phyloP scores from a whole-genome alignment of 495 filamentous ascomycete species.

The Daldinia childiae region DNA sequence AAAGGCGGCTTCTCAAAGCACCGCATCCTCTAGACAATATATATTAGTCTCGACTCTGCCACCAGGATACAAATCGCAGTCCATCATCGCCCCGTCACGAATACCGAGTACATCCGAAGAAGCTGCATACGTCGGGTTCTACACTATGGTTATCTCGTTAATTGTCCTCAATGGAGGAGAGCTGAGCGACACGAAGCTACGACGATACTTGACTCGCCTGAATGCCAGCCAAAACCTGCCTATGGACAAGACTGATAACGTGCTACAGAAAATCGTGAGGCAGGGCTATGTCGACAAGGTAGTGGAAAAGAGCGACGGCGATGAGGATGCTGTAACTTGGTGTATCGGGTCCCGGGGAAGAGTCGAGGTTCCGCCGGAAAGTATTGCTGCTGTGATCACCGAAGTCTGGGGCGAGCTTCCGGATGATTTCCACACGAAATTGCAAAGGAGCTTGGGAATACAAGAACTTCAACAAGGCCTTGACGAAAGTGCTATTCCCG shows the following conservation, averaged over 20 bases:
- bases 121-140: slow-evolving; percentile 79
- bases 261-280: slow-evolving; percentile 76
- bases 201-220: slow-evolving; percentile 75
- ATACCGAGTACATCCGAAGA: slow-evolving; percentile 72
- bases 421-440: slow-evolving; percentile 62
- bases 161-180: slow-evolving; percentile 75
- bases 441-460: slow-evolving; percentile 64
- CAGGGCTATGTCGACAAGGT: slow-evolving; percentile 84
- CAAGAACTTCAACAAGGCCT: slow-evolving; percentile 39
- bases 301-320: slow-evolving; percentile 66
- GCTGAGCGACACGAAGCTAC: slow-evolving; percentile 76
- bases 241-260: slow-evolving; percentile 76
- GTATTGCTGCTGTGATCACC: slow-evolving; percentile 74
- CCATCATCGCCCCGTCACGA: slow-evolving; percentile 73
- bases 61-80: slow-evolving; percentile 65
- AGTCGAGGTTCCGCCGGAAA: slow-evolving; percentile 79
- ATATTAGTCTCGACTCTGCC: slow-evolving; percentile 79
- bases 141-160: slow-evolving; percentile 78
- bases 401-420: slow-evolving; percentile 63
- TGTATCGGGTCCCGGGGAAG: slow-evolving; percentile 85
- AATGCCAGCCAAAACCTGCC: slow-evolving; percentile 81
- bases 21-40: slow-evolving; percentile 72
- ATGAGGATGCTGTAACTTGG: slow-evolving; percentile 81
- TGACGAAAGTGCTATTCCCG: slow-evolving; percentile 43
- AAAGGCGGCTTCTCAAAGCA: slow-evolving; percentile 53